phyloP scores from a whole-genome alignment of 2,329 filamentous ascomycete species.

The Sphaerulina vaccinii region DNA sequence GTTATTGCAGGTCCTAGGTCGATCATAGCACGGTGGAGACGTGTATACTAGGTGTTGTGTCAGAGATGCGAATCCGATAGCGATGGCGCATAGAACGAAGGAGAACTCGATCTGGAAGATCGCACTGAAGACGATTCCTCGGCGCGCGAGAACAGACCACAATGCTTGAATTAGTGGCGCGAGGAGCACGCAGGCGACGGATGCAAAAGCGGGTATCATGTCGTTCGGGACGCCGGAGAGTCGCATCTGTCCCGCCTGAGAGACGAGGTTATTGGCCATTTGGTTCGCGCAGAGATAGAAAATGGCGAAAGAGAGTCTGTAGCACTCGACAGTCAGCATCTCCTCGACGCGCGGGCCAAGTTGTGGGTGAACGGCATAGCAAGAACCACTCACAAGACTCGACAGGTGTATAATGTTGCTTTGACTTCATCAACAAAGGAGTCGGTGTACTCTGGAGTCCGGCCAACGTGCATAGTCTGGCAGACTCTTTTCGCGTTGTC shows the following conservation, averaged over 20 bases:
- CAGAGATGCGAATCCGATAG: conserved; percentile 8
- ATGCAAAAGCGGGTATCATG: conserved; percentile 30
- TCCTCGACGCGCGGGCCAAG: too few relatives aligned
- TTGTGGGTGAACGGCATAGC: too few relatives aligned
- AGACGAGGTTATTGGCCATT: conserved; percentile 42
- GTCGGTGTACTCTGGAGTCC: conserved; percentile 21
- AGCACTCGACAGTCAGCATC: conserved; percentile 18
- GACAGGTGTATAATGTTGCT: conserved; percentile 11
- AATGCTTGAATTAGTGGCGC: conserved; percentile 11
- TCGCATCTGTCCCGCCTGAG: conserved; percentile 40
- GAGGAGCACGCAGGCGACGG: conserved; percentile 16
- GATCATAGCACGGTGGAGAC: conserved; percentile 32
- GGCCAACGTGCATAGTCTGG: conserved; percentile 2
- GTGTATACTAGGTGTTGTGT: conserved; percentile 37
- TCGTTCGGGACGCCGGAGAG: conserved; percentile 38
- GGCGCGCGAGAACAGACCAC: conserved; percentile 37
- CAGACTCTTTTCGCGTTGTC: conserved; percentile 6
- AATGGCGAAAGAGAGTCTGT: conserved; percentile 35
- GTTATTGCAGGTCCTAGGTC: conserved; percentile 39
- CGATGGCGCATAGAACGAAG: conserved; percentile 16
- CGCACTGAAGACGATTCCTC: conserved; percentile 48
- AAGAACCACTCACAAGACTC: conserved; percentile 12
- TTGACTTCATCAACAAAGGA: conserved; percentile 37
- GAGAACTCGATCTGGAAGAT: conserved; percentile 26
- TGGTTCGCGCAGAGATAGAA: conserved; percentile 43